Evolutionary conservation across 495 filamentous ascomycete genomes (phyloP).

Genomic region (Pseudoneurospora amorphoporcata): DNA sequence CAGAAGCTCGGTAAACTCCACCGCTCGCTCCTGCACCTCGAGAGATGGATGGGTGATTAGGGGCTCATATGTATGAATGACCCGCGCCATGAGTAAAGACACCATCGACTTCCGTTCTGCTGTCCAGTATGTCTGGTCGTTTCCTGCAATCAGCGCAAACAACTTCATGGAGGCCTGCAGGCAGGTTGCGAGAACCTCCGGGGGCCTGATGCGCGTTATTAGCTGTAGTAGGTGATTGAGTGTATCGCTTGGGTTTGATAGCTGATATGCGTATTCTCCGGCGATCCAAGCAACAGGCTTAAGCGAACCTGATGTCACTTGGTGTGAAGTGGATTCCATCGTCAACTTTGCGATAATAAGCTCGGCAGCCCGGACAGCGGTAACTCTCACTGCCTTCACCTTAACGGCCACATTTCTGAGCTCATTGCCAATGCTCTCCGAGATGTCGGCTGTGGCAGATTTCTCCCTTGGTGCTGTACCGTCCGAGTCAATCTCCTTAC

Average conservation of each 20-base stretch:
- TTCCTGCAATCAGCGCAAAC: slow-evolving; percentile 53
- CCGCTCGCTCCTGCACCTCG: slow-evolving; percentile 92
- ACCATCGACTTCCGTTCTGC: slow-evolving; percentile 55
- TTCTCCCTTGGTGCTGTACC: slow-evolving; percentile 26
- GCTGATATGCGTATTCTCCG: slow-evolving; percentile 69
- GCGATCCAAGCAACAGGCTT: slow-evolving; percentile 70
- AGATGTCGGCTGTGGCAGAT: slow-evolving; percentile 37
- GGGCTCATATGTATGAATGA: slow-evolving; percentile 71
- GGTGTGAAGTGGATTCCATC: slow-evolving; percentile 31
- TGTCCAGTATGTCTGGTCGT: slow-evolving; percentile 49
- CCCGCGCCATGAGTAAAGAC: slow-evolving; percentile 62
- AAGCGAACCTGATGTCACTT: slow-evolving; percentile 47
- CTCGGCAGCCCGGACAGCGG: slow-evolving; percentile 77
- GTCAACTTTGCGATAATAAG: slow-evolving; percentile 47
- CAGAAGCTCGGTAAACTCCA: slow-evolving; percentile 83
- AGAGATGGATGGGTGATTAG: slow-evolving; percentile 71
- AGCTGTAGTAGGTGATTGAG: slow-evolving; percentile 66
- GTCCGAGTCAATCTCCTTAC: slow-evolving; percentile 23
- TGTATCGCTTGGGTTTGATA: slow-evolving; percentile 53
- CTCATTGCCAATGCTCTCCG: slow-evolving; percentile 69
- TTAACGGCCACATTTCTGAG: slow-evolving; percentile 85
- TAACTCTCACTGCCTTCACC: slow-evolving; percentile 64
- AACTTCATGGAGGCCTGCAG: slow-evolving; percentile 85
- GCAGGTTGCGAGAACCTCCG: slow-evolving; percentile 59
- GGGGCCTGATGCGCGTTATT: slow-evolving; percentile 41